Conservation (phyloP, 2,329 filamentous ascomycete genomes). For the Penicillium sp. region DNA sequence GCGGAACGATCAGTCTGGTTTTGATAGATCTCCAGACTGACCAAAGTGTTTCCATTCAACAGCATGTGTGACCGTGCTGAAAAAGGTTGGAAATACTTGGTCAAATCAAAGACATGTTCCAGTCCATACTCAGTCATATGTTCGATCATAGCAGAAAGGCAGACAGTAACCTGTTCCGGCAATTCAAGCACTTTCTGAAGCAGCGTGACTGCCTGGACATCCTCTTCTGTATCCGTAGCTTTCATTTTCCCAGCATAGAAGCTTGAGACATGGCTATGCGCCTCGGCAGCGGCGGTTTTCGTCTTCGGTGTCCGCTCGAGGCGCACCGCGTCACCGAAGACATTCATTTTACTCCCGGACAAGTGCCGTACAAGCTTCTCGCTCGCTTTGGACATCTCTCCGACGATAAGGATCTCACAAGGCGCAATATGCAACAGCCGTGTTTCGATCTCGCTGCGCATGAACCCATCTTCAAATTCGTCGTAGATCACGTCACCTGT, state of each 20-base stretch:
- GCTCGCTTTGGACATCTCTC: slow-evolving; percentile 83
- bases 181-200: slow-evolving; percentile 85
- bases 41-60: slow-evolving; percentile 90
- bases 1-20: slow-evolving; percentile 86
- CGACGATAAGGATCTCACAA: slow-evolving; percentile 92
- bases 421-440: slow-evolving; percentile 93
- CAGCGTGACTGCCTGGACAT: slow-evolving; percentile 63
- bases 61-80: slow-evolving; percentile 94
- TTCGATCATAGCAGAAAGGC: slow-evolving; percentile 93
- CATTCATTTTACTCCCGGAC: slow-evolving; percentile 83
- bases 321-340: slow-evolving; percentile 86
- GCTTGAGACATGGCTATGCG: slow-evolving; percentile 83
- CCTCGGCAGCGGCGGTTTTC: slow-evolving; percentile 80
- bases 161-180: slow-evolving; percentile 83
- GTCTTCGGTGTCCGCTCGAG: slow-evolving; percentile 75
- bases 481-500: slow-evolving; percentile 97
- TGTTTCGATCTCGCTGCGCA: slow-evolving; percentile 95
- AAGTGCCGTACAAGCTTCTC: slow-evolving; percentile 91
- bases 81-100: slow-evolving; percentile 96
- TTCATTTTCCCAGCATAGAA: slow-evolving; percentile 91
- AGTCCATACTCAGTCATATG: slow-evolving; percentile 90
- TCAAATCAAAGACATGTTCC: slow-evolving; percentile 92
- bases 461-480: slow-evolving; percentile 94
- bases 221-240: slow-evolving; percentile 53
- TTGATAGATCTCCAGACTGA: slow-evolving; percentile 91